Base-by-base conservation (phyloP, 495 filamentous ascomycete genomes). In the Penicillium paxilli region DNA sequence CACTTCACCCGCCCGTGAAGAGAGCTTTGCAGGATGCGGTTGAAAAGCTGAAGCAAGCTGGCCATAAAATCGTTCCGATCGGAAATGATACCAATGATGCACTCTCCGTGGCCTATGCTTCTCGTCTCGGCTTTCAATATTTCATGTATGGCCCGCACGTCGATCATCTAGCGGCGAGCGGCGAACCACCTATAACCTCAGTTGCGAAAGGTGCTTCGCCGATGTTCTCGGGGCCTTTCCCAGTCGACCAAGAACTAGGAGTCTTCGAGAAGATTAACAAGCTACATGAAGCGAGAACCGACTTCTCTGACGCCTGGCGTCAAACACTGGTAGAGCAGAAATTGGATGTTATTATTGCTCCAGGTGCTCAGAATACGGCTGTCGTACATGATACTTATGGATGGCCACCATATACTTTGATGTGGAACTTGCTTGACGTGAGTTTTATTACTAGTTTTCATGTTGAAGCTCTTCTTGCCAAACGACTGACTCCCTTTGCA, bases 401-500 rank as follows among this genome's bases (percentile, higher is more conserved):
- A 0, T 54, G 69, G 44, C 65, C 72, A 14, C 44, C 71, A 5
- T 82, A 83, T 57, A 81, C 81, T 3, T 61, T 75, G 7, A 48
- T 82, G 23, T 67, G 68, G 64, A 83, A 81, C 51, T n/a, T 82
- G 50, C 47, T 82, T 3, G 77, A 83, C 67, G 80, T 81, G 63
- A 59, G 79, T 66, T 2, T 16, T 26, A 10, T 5, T n/a, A 7
- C 30, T 32, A n/a, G n/a, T n/a, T 14, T 12, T 32, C 11, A 12
- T 12, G 11, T 10, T 12, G 11, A 32, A 16, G 14, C 16, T 38
- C 16, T 16, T 7, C 17, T 2, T 38, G n/a, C 26, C 7, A 38
- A 5, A 19, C 17, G 35, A 8, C 35, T 38, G 16, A 38, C n/a
- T 38, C 17, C 8, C 0, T 2, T 20, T 16, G 7, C 47, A 74